Base-by-base conservation (phyloP, 129 eudicot genomes). In the Escallonia rubra region DNA sequence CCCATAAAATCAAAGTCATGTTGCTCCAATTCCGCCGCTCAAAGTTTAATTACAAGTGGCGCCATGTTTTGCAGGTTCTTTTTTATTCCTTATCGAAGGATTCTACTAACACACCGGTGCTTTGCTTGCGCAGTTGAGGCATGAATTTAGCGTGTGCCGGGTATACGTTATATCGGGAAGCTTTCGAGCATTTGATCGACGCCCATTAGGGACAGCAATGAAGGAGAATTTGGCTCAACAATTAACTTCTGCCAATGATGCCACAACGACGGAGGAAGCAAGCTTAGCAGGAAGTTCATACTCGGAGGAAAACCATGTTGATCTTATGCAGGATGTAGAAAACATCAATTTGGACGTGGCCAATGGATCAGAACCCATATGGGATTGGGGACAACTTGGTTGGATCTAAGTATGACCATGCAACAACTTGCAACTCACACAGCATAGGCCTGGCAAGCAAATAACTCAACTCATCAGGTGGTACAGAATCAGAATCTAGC, bases 91-190 rank as follows among this genome's bases (percentile, higher is more conserved):
- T 54, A 11, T 11, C 4, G n/a, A 52, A n/a, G n/a, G 5, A 2
- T 54, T 12, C 23, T 54, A 23, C 34, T 23, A 23, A 23, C 34
- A 23, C 34, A 23, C 34, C 34, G 0, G 34, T 23, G 34, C 34
- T 23, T 23, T 23, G 34, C 34, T 4, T 62, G n/a, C 66, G 82
- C 92, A 88, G 96, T 64, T 85, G 68, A 80, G 81, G 65, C 75
- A 85, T 43, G 96, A 88, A 63, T 7, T 85, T 61, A 80, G 87
- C 64, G 14, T 88, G 38, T 88, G 96, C 43, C 50, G 96, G 67
- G 84, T 88, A 41, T 89, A 89, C 64, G 81, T 85, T 13, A 80
- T 78, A 14, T 85, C 96, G n/a, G 89, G 91, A 54, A 74, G 82
- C 41, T 69, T 67, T 43, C 74, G 89, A 62, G 81, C 89, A 43